phyloP scores from a whole-genome alignment of 129 eudicot genomes.

The Kitagawia praeruptora region DNA sequence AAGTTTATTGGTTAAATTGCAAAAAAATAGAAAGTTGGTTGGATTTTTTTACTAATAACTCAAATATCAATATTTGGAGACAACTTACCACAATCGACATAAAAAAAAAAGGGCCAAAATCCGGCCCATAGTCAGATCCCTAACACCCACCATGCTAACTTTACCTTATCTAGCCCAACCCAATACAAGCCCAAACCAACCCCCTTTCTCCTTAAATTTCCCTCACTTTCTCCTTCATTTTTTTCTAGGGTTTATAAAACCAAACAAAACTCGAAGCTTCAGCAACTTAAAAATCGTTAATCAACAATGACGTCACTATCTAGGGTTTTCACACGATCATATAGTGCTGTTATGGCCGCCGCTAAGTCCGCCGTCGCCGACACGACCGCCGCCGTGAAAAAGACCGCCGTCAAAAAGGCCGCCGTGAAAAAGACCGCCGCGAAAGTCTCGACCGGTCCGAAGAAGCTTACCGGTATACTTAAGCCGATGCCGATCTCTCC shows the following conservation, averaged over 20 bases:
- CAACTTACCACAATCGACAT: too few species aligned
- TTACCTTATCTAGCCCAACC: not conserved
- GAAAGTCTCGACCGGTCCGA: not conserved
- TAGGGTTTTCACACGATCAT: not conserved
- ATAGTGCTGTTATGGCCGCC: not conserved
- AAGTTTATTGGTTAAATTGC: too few species aligned
- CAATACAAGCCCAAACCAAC: not conserved
- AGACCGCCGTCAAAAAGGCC: not conserved
- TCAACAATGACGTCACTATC: conserved; percentile 1
- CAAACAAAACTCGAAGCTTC: not conserved
- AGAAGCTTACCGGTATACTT: conserved; percentile 17
- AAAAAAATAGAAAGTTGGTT: too few species aligned
- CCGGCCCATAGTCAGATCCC: too few species aligned
- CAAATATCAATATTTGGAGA: too few species aligned
- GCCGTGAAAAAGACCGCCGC: not conserved
- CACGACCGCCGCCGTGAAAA: not conserved
- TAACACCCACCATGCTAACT: not conserved
- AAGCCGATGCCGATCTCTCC: conserved; percentile 28
- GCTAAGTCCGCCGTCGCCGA: not conserved
- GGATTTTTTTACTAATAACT: too few species aligned
- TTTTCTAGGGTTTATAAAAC: conserved; percentile 1
- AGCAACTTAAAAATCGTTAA: not conserved
- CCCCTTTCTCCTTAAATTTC: not conserved
- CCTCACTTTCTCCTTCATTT: not conserved
- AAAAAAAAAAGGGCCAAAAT: too few species aligned